A percentile compares a stretch with the other conserved stretches of the same genome.
These are phyloP conservation scores for Argentina anserina DNA, from an alignment of 306 rosid genomes.

Conservation along the genomic window DNA sequence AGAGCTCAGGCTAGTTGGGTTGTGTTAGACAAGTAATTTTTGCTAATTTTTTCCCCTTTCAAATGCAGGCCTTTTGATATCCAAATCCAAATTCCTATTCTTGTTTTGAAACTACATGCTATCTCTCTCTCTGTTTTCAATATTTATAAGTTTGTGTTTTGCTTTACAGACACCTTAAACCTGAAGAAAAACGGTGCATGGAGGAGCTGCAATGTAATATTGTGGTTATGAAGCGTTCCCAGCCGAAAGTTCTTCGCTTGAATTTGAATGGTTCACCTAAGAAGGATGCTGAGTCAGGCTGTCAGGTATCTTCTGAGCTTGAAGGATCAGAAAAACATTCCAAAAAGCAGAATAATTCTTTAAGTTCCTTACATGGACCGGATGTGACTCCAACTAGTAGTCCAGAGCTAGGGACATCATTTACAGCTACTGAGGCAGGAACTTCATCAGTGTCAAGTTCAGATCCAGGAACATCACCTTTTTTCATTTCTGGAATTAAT, in stretches of 20 bases:
- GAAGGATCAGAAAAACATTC: constrained; percentile 46
- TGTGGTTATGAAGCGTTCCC: constrained; percentile 90
- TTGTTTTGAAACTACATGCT: constrained; percentile 1
- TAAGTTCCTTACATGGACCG: constrained; percentile 57
- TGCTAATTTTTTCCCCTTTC: constrained; percentile 5
- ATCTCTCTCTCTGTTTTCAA: background rate
- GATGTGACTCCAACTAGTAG: constrained; percentile 92
- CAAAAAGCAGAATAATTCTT: constrained; percentile 44
- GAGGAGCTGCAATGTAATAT: constrained; percentile 97
- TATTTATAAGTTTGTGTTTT: background rate
- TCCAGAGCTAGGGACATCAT: constrained; percentile 95
- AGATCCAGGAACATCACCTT: constrained; percentile 91
- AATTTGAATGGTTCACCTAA: constrained; percentile 72
- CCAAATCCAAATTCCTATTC: constrained; percentile 7
- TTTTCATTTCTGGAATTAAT: constrained; percentile 59
- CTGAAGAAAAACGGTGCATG: constrained; percentile 92
- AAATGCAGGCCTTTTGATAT: constrained; percentile 21
- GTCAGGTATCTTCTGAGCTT: constrained; percentile 44
- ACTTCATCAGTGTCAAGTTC: constrained; percentile 94
- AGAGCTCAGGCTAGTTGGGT: constrained; percentile 91
- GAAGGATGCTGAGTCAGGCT: constrained; percentile 49
- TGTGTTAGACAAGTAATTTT: constrained; percentile 86
- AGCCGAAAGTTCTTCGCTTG: constrained; percentile 90
- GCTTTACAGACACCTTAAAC: constrained; percentile 69
- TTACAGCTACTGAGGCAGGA: constrained; percentile 81